Base-by-base conservation (phyloP, 2,329 filamentous ascomycete species). In the Pseudogymnoascus sp. region DNA sequence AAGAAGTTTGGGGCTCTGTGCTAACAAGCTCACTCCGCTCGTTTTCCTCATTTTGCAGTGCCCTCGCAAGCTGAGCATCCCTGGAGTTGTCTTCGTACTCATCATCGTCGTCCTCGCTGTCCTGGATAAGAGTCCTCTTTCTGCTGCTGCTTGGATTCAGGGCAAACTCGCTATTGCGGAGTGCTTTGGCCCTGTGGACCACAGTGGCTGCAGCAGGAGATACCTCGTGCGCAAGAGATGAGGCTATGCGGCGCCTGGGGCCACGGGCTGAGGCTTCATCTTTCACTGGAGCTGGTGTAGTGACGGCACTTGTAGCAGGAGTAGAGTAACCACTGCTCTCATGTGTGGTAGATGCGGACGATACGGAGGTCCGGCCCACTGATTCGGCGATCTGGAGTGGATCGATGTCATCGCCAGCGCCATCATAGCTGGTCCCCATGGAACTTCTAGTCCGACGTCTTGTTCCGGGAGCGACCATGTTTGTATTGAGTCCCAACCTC, bases 281-380 rank as follows among this genome's bases (percentile, higher is more conserved):
- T 30, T 53, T 76, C 74, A 20, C 66, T 14, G 68, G 41, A 7
- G 75, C 77, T 3, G 83, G 84, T 8, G 84, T 86, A 15, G 75
- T 76, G 53, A 77, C 74, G 60, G 79, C 76, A 70, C 82, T 86
- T 18, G 86, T 88, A 37, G 77, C 81, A 4, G 85, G 84, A 3
- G 86, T 88, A 62, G 83, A 84, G 67, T 80, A 81, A 15, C 78
- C 80, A 37, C 76, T 75, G 37, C 63, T 64, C 9, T 76, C 70
- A 30, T 72, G 71, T 8, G 70, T 70, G 35, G 73, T 72, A 5
- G 73, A 72, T 30, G 71, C 65, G 2, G 76, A 77, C 20, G 74
- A 75, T 4, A 75, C 67, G 25, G 77, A 74, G 37, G 71, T 71
- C 1, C 73, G 66, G 20, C 61, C 59, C n/a, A 62, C 66, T 62